A percentile compares a stretch with the other conserved stretches of the same genome.
These are phyloP conservation scores for Wickerhamomyces chaumierensis DNA, from an alignment of 805 yeast genomes.

Conservation along the genomic window DNA sequence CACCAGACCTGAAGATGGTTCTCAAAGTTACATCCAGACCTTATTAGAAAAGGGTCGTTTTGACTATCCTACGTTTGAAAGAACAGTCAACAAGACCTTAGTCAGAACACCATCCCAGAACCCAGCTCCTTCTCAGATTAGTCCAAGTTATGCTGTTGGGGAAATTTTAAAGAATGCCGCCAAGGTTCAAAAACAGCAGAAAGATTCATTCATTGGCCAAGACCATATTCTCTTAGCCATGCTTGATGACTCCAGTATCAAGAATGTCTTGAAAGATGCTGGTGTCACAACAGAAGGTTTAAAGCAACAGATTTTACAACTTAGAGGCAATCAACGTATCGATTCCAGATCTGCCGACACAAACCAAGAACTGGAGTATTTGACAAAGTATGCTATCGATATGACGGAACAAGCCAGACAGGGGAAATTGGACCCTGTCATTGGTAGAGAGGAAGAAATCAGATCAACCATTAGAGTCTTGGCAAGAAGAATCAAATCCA, in stretches of 20 bases:
- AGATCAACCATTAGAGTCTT: slow-evolving; percentile 88
- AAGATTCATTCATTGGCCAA: slow-evolving; percentile 86
- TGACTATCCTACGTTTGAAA: slow-evolving; percentile 74
- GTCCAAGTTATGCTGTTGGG: slow-evolving; percentile 67
- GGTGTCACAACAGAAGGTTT: slow-evolving; percentile 58
- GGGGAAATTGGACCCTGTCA: slow-evolving; percentile 95
- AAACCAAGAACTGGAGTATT: slow-evolving; percentile 70
- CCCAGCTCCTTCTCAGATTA: slow-evolving; percentile 79
- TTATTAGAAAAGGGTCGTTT: slow-evolving; percentile 76
- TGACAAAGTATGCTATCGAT: slow-evolving; percentile 84
- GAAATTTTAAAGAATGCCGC: slow-evolving; percentile 64
- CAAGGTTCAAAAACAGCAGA: slow-evolving; percentile 75
- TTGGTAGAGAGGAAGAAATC: slow-evolving; percentile 97
- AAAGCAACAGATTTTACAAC: slow-evolving; percentile 63
- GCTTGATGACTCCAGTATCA: slow-evolving; percentile 64
- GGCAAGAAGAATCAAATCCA: slow-evolving; percentile 95
- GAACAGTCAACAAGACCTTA: slow-evolving; percentile 68
- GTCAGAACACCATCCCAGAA: slow-evolving; percentile 79
- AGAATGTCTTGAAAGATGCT: slow-evolving; percentile 62
- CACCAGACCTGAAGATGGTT: slow-evolving; percentile 41
- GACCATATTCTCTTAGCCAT: slow-evolving; percentile 85
- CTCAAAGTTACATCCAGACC: slow-evolving; percentile 63
- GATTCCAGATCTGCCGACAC: slow-evolving; percentile 94
- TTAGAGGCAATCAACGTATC: slow-evolving; percentile 85
- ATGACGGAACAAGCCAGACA: slow-evolving; percentile 87